Conservation (phyloP, 306 rosid genomes). For the Cyclanthera cordifolia region DNA sequence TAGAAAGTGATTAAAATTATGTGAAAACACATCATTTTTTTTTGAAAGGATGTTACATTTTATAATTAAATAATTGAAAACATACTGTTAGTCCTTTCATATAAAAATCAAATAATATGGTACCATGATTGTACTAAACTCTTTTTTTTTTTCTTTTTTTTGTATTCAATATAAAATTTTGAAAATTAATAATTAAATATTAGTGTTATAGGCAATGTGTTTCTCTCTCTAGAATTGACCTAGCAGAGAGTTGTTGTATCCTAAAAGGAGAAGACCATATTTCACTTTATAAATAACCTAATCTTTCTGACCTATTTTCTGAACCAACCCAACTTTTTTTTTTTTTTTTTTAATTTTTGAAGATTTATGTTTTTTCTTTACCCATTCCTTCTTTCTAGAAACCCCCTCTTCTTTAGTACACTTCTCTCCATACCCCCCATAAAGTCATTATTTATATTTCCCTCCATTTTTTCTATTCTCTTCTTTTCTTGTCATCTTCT, state of each 20-base stretch:
- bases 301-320: conserved; percentile 7
- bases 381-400: not conserved
- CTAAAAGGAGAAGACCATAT: not conserved
- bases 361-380: too few relatives aligned
- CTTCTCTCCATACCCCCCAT: not conserved
- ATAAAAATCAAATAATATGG: not conserved
- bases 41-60: not conserved
- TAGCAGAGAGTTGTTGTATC: not conserved
- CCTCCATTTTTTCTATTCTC: not conserved
- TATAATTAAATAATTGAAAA: not conserved
- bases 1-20: too few relatives aligned
- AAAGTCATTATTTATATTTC: not conserved
- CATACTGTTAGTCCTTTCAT: not conserved
- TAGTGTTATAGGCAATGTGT: not conserved
- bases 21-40: too few relatives aligned
- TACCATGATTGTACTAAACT: not conserved
- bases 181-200: too few relatives aligned
- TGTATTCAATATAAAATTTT: not conserved
- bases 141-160: too few relatives aligned
- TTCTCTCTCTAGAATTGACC: not conserved
- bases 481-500: not conserved
- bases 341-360: not conserved
- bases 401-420: not conserved
- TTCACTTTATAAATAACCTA: conserved; percentile 9
- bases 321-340: not conserved